Conservation (phyloP, 345 rosid genomes). For the Brassica carinata region DNA sequence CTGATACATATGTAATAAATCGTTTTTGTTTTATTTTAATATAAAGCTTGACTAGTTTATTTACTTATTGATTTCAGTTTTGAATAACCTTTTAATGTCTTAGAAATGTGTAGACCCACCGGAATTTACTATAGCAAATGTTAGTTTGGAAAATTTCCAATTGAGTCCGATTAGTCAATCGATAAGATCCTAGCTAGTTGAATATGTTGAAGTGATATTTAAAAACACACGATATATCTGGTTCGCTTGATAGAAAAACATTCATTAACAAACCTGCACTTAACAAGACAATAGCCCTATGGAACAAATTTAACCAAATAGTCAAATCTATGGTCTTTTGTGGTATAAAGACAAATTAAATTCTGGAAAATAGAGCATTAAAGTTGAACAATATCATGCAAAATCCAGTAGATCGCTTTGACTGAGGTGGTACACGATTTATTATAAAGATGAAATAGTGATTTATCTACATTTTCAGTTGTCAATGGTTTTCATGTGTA, state of each 20-base stretch:
- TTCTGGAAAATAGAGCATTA: neutral
- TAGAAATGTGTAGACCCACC: neutral
- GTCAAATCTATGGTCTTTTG: neutral
- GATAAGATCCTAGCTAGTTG: neutral
- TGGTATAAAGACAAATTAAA: neutral
- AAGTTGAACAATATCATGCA: neutral
- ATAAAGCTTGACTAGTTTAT: neutral
- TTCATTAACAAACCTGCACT: neutral
- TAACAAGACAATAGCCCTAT: neutral
- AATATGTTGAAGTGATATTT: neutral
- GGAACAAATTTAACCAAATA: neutral
- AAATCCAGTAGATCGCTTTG: neutral
- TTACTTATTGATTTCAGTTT: neutral
- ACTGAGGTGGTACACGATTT: neutral
- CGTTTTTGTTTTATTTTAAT: neutral
- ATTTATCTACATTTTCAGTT: neutral
- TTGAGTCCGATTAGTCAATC: neutral
- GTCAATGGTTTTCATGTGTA: neutral
- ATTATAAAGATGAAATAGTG: neutral
- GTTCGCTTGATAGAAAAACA: neutral
- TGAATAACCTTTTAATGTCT: neutral
- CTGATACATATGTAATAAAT: conserved; percentile 21
- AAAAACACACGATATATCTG: neutral
- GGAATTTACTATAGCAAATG: conserved; percentile 5
- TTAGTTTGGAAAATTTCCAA: neutral